Evolutionary conservation across 2,329 filamentous ascomycete species (phyloP), one percentile per base, ranked within the genome.

Genomic region (Penicillium sp.): DNA sequence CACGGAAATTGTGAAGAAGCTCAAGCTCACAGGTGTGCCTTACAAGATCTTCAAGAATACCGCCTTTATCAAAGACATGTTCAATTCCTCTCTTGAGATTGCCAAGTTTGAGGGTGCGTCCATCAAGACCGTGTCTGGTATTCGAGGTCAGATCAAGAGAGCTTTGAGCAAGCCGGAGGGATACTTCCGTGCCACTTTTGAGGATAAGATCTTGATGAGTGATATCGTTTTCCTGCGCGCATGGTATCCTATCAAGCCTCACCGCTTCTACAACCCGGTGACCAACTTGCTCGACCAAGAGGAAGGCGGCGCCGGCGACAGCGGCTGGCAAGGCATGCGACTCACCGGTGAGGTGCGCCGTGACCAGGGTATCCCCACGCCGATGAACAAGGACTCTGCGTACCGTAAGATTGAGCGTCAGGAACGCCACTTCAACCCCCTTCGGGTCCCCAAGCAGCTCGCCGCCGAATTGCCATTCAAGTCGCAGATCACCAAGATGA

Each of bases 11-110:
- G 93, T 98, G 69, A 98, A 98, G 80, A 98, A 98, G 77, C 84
- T 98, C 65, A 98, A 98, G 71, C 81, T 98, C 42, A 96, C 90
- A 0, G 93, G 93, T 51, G 79, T 82, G 41, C 90, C 93, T 1
- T 94, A 93, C 79, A 97, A 97, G 74, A 94, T 97, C 70, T 97
- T 94, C 82, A 95, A 95, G 73, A 98, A 98, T 75, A 98, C 93
- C 0, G 90, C 93, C 35, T 98, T 98, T 67, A 90, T 98, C 73
- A 94, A 93, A 70, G 89, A 95, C 73, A 98, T 98, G 93, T 98
- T 98, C 78, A 90, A 82, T 65, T 85, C 86, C 0, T 79, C 89
- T 0, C 83, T 98, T 37, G 93, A 98, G 67, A 93, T 98, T 56
- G 91, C 93, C 62, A 98, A 97, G 67, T 98, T 98, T 64, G 93